Evolutionary conservation across 805 yeast genomes (phyloP).

Genomic region (Saccharomyces mikatae): DNA sequence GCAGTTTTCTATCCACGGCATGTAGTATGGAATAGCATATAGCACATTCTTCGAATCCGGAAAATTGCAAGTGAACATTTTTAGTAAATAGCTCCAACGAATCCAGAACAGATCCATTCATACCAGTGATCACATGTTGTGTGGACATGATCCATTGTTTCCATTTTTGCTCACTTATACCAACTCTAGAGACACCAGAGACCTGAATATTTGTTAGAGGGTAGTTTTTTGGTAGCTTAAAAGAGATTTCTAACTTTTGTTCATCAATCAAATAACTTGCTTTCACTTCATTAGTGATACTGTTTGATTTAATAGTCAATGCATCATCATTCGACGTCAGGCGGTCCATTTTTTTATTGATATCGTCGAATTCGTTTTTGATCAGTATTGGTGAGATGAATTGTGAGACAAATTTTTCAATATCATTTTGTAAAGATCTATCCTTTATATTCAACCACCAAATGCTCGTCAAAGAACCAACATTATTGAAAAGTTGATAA

Average conservation of each 20-base stretch:
- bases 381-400: conserved; percentile 60
- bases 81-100: conserved; percentile 37
- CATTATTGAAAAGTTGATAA: conserved; percentile 22
- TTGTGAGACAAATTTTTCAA: conserved; percentile 55
- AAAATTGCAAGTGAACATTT: conserved; percentile 76
- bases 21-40: conserved; percentile 90
- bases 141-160: conserved; percentile 91
- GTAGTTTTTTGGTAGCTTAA: conserved; percentile 63
- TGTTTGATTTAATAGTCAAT: conserved; percentile 52
- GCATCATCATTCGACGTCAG: conserved; percentile 33
- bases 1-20: conserved; percentile 77
- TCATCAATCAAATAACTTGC: conserved; percentile 77
- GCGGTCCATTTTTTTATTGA: conserved; percentile 35
- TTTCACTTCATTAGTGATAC: conserved; percentile 56
- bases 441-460: conserved; percentile 73
- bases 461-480: conserved; percentile 28
- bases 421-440: conserved; percentile 47
- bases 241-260: conserved; percentile 71
- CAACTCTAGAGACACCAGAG: conserved; percentile 70
- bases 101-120: conserved; percentile 54
- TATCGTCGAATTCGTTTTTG: conserved; percentile 45
- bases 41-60: conserved; percentile 95
- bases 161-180: conserved; percentile 89
- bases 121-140: conserved; percentile 68
- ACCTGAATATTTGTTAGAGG: conserved; percentile 74